Base-by-base conservation (phyloP, 2,329 filamentous ascomycete genomes). In the Phialocephala sp. region DNA sequence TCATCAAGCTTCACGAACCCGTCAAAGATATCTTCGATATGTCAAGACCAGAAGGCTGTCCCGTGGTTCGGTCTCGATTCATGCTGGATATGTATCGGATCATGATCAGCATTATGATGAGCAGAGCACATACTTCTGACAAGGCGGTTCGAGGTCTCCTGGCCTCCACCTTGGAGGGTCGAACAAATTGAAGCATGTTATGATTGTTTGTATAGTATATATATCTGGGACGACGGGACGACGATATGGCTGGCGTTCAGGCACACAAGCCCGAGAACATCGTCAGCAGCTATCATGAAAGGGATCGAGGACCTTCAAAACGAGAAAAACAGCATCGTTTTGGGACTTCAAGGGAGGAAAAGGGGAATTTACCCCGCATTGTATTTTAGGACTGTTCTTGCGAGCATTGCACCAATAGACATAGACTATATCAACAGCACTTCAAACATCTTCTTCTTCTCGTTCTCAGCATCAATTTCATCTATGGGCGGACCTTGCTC, bases 1-100 rank as follows among this genome's bases (percentile, higher is more conserved):
- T 54, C 18, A 54, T 54, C 24, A 54, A n/a, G 24, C 18, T 54
- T 27, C 50, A 54, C 32, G 50, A 54, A 11, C 50, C 50, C 22
- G 50, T 54, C 14, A 35, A 35, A 24, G 50, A 54, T 32, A 18
- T 35, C 14, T 54, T 54, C 27, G 50, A 54, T 32, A 32, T 54
- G 50, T 27, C 22, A 4, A 54, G 50, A 18, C 50, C 50, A 14
- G 50, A 54, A 24, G 24, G 50, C 9, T 54, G 50, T 27, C 50
- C 50, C 4, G 50, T 54, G 15, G 14, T 54, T 27, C 22, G 50
- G 24, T 54, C 50, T 6, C 11, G 8, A 9, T 54, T 54, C 50
- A 32, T 54, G 50, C 12, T 35, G 12, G 22, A 54, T 22, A 32
- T 54, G 50, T 54, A 54, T 35, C 50, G 14, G 14, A 35, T 54